Percentiles rank a stretch among this genome's conserved stretches.
Evolutionary conservation across 805 yeast genomes (phyloP).

Genomic region (Wickerhamiella bombiphila): DNA sequence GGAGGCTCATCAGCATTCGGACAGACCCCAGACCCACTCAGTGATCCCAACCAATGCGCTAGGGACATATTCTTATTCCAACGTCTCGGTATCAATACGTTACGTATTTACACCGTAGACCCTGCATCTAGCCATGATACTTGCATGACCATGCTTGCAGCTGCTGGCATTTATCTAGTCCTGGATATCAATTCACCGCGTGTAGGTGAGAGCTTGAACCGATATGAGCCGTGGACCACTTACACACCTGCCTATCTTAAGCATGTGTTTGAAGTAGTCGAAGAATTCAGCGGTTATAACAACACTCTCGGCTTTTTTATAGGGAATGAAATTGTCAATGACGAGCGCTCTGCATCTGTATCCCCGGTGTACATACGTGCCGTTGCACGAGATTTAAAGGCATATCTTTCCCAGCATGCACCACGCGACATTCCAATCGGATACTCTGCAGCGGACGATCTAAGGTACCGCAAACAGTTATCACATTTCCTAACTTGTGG

Average conservation of each 20-base stretch:
- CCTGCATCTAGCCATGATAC: constrained; percentile 70
- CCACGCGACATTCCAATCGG: constrained; percentile 75
- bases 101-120: constrained; percentile 76
- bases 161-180: constrained; percentile 83
- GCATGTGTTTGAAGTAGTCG: constrained; percentile 65
- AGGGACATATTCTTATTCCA: constrained; percentile 74
- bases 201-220: constrained; percentile 59
- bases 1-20: constrained; percentile 73
- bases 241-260: constrained; percentile 56
- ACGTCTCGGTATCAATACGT: constrained; percentile 70
- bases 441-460: constrained; percentile 92
- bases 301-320: constrained; percentile 86
- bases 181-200: constrained; percentile 86
- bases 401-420: constrained; percentile 43
- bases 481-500: constrained; percentile 72
- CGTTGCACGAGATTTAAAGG: constrained; percentile 66
- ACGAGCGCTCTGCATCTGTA: constrained; percentile 39
- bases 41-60: constrained; percentile 57
- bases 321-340: constrained; percentile 84
- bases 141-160: constrained; percentile 83
- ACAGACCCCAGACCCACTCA: constrained; percentile 53
- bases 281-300: constrained; percentile 69
- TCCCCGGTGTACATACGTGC: constrained; percentile 73
- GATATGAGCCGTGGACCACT: constrained; percentile 89
- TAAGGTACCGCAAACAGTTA: constrained; percentile 56